A percentile compares a stretch with the other conserved stretches of the same genome.
phyloP scores from a whole-genome alignment of 352 stramenopile species.

The Phytophthora idaei region DNA sequence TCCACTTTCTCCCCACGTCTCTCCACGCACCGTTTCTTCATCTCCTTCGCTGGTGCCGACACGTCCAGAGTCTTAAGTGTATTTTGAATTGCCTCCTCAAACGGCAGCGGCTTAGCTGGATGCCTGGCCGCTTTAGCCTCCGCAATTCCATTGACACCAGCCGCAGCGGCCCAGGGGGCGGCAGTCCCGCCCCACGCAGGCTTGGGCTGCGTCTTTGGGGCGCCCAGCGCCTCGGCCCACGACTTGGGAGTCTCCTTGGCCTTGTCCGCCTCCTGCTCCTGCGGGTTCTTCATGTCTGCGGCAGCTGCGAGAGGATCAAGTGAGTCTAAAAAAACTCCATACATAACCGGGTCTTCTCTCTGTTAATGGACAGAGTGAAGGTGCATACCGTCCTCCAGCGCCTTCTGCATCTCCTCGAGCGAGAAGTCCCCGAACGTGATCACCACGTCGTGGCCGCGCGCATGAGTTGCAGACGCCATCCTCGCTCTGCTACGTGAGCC shows the following conservation, averaged over 20 bases:
- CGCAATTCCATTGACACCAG: constrained; percentile 4
- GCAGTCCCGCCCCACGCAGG: constrained; percentile 38
- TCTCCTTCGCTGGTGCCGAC: constrained; percentile 68
- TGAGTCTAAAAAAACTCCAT: neutral
- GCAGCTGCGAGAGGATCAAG: constrained; percentile 17
- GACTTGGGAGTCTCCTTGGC: constrained; percentile 45
- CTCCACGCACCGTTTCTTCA: constrained; percentile 74
- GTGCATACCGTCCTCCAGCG: constrained; percentile 49
- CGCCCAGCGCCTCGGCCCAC: constrained; percentile 63
- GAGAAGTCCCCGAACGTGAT: constrained; percentile 88
- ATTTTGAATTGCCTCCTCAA: constrained; percentile 74
- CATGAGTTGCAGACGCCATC: constrained; percentile 14
- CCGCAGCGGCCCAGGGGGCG: constrained; percentile 20
- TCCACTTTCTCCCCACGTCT: neutral
- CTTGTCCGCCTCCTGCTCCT: neutral
- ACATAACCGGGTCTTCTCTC: constrained; percentile 10
- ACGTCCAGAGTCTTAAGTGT: constrained; percentile 63
- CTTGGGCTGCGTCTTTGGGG: constrained; percentile 33
- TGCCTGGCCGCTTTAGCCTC: constrained; percentile 3
- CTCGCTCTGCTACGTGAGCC: neutral
- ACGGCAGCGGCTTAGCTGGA: constrained; percentile 35
- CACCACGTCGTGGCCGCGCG: constrained; percentile 22
- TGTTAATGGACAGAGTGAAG: constrained; percentile 1
- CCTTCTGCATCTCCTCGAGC: constrained; percentile 60
- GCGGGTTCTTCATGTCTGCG: constrained; percentile 18